Evolutionary conservation across 345 rosid genomes (phyloP).

Genomic region (Salix dunnii): DNA sequence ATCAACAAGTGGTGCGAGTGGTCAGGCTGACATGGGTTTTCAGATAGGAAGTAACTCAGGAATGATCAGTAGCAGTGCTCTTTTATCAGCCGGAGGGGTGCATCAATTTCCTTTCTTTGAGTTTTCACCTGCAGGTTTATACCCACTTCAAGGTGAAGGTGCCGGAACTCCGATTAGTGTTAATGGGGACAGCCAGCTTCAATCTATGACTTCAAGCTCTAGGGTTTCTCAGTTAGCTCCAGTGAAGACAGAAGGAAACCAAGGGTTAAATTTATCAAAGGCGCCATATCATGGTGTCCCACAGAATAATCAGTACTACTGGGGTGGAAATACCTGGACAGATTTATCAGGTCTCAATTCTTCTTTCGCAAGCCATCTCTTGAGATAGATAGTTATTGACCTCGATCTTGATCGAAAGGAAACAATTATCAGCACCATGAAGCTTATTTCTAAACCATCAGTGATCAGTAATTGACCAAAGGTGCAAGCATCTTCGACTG

Average conservation of each 20-base stretch:
- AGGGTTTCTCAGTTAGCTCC: conserved; percentile 56
- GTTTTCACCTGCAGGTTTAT: conserved; percentile 29
- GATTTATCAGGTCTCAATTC: conserved; percentile 50
- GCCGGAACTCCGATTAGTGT: conserved; percentile 38
- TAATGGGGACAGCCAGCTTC: conserved; percentile 28
- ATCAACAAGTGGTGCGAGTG: conserved; percentile 22
- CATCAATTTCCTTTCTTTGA: conserved; percentile 56
- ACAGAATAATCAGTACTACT: conserved; percentile 46
- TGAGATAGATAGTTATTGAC: conserved; percentile 11
- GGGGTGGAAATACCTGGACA: conserved; percentile 44
- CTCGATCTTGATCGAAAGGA: neutral
- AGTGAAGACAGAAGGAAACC: conserved; percentile 53
- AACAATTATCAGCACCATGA: neutral
- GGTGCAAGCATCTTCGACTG: conserved; percentile 5
- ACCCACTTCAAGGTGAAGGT: conserved; percentile 41
- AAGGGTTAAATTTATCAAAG: conserved; percentile 35
- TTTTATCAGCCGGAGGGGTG: conserved; percentile 29
- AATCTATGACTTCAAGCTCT: conserved; percentile 34
- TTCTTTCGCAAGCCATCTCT: conserved; percentile 31
- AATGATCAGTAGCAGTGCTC: conserved; percentile 17
- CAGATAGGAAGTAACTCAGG: conserved; percentile 38
- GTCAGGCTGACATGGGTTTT: conserved; percentile 43
- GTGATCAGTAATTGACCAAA: neutral
- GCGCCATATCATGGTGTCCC: conserved; percentile 28
- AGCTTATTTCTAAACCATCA: neutral